These are phyloP conservation scores for Daldinia decipiens DNA, from an alignment of 495 filamentous ascomycete species.

Conservation along the genomic window DNA sequence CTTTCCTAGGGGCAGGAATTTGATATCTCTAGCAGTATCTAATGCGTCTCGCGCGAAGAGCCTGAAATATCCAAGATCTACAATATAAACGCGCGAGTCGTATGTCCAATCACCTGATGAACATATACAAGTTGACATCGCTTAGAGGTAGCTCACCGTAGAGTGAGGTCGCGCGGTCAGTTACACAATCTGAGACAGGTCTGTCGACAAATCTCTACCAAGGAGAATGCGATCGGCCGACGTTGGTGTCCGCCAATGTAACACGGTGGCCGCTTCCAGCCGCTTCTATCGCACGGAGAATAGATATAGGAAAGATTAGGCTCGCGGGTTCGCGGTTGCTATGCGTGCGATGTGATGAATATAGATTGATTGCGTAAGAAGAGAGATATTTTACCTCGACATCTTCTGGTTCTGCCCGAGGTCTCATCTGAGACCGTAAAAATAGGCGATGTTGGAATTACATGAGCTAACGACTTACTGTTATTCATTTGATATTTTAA, in stretches of 20 bases:
- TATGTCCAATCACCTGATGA: slow-evolving; percentile 4
- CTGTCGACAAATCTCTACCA: slow-evolving; percentile 28
- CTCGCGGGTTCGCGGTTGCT: slow-evolving; percentile 11
- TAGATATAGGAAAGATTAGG: slow-evolving; percentile 32
- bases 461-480: not conserved
- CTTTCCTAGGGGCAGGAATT: not conserved
- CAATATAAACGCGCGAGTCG: not conserved
- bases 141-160: slow-evolving; percentile 29
- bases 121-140: slow-evolving; percentile 20
- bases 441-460: not conserved
- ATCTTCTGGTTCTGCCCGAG: not conserved
- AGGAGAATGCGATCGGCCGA: slow-evolving; percentile 41
- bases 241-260: slow-evolving; percentile 31
- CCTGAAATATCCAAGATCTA: not conserved
- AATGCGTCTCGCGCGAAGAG: not conserved
- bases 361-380: not conserved
- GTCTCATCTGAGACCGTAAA: not conserved
- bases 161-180: slow-evolving; percentile 16
- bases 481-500: not conserved
- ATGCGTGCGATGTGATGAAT: not conserved
- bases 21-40: not conserved
- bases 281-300: slow-evolving; percentile 27
- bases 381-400: not conserved
- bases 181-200: slow-evolving; percentile 43
- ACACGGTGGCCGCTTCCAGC: slow-evolving; percentile 35